phyloP scores from a whole-genome alignment of 768 basidiomycete genomes.

The Mycena metata region DNA sequence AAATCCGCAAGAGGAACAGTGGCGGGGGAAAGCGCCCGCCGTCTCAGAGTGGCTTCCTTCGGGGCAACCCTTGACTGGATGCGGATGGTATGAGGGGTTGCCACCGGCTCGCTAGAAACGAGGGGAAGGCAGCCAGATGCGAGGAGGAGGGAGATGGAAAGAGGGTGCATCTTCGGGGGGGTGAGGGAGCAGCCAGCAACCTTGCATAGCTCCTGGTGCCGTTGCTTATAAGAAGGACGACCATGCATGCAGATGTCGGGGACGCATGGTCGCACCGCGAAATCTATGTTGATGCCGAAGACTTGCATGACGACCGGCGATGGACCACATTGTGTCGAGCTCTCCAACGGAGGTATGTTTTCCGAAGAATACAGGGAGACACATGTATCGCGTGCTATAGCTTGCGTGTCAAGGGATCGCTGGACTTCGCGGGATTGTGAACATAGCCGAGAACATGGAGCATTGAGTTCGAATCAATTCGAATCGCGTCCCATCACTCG shows the following conservation, averaged over 20 bases:
- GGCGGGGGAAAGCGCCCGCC: slow-evolving; percentile 53
- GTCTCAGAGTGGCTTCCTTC: slow-evolving; percentile 41
- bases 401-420: no score
- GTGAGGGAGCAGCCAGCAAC: slow-evolving; percentile 4
- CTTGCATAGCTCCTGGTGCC: neutral
- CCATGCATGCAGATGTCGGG: neutral
- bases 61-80: slow-evolving; percentile 29
- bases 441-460: no score
- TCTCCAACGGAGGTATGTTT: no score
- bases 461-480: no score
- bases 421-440: no score
- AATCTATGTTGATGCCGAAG: neutral
- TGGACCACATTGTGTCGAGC: slow-evolving; percentile 8
- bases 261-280: slow-evolving; percentile 5
- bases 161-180: slow-evolving; percentile 6
- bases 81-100: slow-evolving; percentile 15
- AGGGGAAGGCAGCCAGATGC: slow-evolving; percentile 1
- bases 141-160: slow-evolving; percentile 1
- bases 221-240: neutral
- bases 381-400: no score
- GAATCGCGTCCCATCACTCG: no score
- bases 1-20: slow-evolving; percentile 63
- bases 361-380: no score
- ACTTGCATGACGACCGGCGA: slow-evolving; percentile 15
- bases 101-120: neutral